Percentiles rank a stretch among this genome's conserved stretches.
Conservation (phyloP, 345 rosid species). For the Citrus sp. region DNA sequence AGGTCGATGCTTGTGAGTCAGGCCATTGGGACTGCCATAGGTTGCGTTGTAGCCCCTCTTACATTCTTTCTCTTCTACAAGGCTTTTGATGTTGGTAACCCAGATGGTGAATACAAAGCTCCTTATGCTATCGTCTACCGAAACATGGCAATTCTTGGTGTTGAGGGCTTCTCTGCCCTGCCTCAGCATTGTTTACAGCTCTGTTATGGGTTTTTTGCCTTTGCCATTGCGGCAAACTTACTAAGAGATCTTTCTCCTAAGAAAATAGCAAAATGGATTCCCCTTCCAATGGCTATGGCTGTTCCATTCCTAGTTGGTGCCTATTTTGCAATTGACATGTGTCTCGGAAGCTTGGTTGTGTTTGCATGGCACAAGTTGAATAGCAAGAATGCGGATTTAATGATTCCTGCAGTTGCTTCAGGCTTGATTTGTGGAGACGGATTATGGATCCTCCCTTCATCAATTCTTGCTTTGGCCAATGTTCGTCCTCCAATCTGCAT, state of each 20-base stretch:
- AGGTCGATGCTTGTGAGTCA: constrained; percentile 87
- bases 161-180: constrained; percentile 92
- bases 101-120: constrained; percentile 87
- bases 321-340: constrained; percentile 84
- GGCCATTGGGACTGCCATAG: constrained; percentile 80
- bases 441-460: constrained; percentile 86
- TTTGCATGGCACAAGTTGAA: constrained; percentile 55
- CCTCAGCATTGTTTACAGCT: constrained; percentile 81
- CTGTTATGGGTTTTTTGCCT: constrained; percentile 77
- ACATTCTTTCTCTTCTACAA: constrained; percentile 84
- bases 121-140: constrained; percentile 86
- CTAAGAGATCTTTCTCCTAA: constrained; percentile 53
- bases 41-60: constrained; percentile 85
- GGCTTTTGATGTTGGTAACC: constrained; percentile 89
- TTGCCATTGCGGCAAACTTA: constrained; percentile 67
- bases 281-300: constrained; percentile 98
- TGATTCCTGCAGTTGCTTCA: constrained; percentile 90
- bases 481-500: constrained; percentile 80
- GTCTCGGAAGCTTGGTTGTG: constrained; percentile 62
- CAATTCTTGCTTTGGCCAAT: constrained; percentile 66
- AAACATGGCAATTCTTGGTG: constrained; percentile 94
- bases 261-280: constrained; percentile 60
- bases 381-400: constrained; percentile 42
- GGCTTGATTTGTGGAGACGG: constrained; percentile 96
- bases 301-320: constrained; percentile 93